Evolutionary conservation across 108 stramenopile species (phyloP).

Genomic region (Nannochloropsis gaditana): DNA sequence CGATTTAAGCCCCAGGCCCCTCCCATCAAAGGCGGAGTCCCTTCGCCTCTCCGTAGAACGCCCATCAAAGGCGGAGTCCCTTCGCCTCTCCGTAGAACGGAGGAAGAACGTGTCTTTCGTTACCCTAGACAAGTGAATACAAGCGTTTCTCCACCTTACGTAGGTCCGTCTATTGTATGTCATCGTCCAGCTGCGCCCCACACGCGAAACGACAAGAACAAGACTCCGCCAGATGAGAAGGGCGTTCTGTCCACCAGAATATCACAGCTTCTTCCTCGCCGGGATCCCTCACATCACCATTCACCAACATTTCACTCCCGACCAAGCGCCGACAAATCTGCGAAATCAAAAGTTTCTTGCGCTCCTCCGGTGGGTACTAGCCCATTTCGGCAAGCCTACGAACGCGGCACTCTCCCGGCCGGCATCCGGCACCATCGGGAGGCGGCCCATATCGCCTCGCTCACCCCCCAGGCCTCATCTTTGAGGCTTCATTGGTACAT

Average conservation of each 20-base stretch:
- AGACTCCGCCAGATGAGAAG: too few relatives aligned
- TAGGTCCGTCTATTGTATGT: too few relatives aligned
- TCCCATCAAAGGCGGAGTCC: not conserved
- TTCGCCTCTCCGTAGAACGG: not conserved
- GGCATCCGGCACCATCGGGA: not conserved
- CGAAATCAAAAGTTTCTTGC: too few relatives aligned
- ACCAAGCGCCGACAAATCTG: too few relatives aligned
- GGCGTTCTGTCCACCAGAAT: too few relatives aligned
- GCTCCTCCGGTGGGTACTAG: too few relatives aligned
- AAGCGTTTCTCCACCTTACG: not conserved
- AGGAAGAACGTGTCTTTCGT: too few relatives aligned
- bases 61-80: not conserved
- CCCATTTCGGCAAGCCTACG: not conserved
- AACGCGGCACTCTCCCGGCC: not conserved
- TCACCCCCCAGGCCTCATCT: not conserved
- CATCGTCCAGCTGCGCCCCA: too few relatives aligned
- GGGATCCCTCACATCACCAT: not conserved
- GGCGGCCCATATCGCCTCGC: not conserved
- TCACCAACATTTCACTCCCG: not conserved
- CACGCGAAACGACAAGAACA: not conserved
- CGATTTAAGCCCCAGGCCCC: not conserved
- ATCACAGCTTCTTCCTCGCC: too few relatives aligned
- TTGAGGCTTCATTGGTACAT: not conserved
- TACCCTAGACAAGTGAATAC: not conserved
- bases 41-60: not conserved